These are phyloP conservation scores for Populus hybrid DNA, from an alignment of 441 rosid species.

Conservation along the genomic window DNA sequence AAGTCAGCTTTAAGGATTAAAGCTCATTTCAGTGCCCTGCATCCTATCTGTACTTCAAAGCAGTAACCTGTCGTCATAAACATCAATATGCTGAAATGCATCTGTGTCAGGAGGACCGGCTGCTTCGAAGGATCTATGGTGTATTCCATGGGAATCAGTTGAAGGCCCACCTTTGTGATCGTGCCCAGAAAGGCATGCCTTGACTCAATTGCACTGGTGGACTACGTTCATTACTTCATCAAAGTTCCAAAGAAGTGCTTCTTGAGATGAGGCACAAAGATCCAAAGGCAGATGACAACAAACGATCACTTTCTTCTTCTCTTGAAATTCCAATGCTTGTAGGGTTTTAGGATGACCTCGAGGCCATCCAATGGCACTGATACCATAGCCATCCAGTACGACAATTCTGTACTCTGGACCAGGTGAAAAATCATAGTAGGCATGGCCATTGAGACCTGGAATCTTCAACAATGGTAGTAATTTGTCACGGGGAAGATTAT, in stretches of 20 bases:
- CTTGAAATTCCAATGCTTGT: slow-evolving; percentile 65
- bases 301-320: slow-evolving; percentile 55
- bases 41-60: slow-evolving; percentile 64
- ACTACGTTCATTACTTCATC: slow-evolving; percentile 76
- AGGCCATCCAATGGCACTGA: slow-evolving; percentile 90
- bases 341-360: slow-evolving; percentile 60
- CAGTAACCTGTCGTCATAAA: slow-evolving; percentile 52
- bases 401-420: slow-evolving; percentile 58
- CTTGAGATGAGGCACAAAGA: slow-evolving; percentile 47
- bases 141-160: slow-evolving; percentile 70
- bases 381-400: slow-evolving; percentile 80
- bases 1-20: slow-evolving; percentile 21
- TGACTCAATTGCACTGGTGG: slow-evolving; percentile 62
- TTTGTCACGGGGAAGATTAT: slow-evolving; percentile 75
- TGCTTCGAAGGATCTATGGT: slow-evolving; percentile 84
- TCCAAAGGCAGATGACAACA: slow-evolving; percentile 83
- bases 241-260: slow-evolving; percentile 80
- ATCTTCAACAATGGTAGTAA: slow-evolving; percentile 72
- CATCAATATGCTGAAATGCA: slow-evolving; percentile 76
- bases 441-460: slow-evolving; percentile 40
- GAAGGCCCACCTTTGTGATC: slow-evolving; percentile 77
- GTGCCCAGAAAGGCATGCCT: slow-evolving; percentile 82
- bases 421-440: slow-evolving; percentile 91
- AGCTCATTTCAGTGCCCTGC: slow-evolving; percentile 50
- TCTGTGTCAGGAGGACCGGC: slow-evolving; percentile 83